Conservation (phyloP, 495 filamentous ascomycete genomes). For the Penicillium nucicola region DNA sequence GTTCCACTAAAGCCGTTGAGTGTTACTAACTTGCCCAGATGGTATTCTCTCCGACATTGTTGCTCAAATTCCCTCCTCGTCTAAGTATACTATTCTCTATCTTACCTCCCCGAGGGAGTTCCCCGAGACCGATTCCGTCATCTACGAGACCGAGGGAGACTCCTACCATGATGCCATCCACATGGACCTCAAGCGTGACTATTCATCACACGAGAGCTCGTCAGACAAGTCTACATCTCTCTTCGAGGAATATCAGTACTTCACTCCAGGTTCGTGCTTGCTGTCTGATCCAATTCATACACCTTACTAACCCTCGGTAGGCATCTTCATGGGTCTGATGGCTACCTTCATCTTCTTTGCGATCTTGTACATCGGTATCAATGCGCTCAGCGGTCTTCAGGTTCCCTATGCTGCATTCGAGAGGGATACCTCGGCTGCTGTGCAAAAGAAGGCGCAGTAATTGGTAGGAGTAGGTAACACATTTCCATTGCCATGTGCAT, state of each 20-base stretch:
- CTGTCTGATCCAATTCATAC: not conserved
- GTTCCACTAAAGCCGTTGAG: not conserved
- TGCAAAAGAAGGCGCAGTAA: conserved; percentile 78
- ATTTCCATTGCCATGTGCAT: conserved; percentile 11
- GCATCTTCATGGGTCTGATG: conserved; percentile 79
- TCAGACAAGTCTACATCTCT: conserved; percentile 48
- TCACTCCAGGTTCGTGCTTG: conserved; percentile 61
- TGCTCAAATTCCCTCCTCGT: conserved; percentile 47
- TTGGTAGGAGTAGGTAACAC: conserved; percentile 4
- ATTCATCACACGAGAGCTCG: conserved; percentile 23
- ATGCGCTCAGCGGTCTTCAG: conserved; percentile 72
- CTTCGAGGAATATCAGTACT: conserved; percentile 90
- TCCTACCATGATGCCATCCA: conserved; percentile 48
- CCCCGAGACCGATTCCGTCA: conserved; percentile 34
- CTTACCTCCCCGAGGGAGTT: conserved; percentile 48
- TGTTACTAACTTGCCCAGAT: conserved; percentile 39
- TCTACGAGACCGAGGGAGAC: conserved; percentile 51
- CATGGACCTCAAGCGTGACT: conserved; percentile 60
- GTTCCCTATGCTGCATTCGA: conserved; percentile 93
- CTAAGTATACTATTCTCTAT: conserved; percentile 64
- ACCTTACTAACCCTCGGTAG: conserved; percentile 40
- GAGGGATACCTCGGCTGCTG: conserved; percentile 85
- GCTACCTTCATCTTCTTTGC: conserved; percentile 64
- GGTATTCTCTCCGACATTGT: conserved; percentile 57
- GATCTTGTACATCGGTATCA: conserved; percentile 75